Base-by-base conservation (phyloP, 495 filamentous ascomycete genomes). In the Halenospora varia region DNA sequence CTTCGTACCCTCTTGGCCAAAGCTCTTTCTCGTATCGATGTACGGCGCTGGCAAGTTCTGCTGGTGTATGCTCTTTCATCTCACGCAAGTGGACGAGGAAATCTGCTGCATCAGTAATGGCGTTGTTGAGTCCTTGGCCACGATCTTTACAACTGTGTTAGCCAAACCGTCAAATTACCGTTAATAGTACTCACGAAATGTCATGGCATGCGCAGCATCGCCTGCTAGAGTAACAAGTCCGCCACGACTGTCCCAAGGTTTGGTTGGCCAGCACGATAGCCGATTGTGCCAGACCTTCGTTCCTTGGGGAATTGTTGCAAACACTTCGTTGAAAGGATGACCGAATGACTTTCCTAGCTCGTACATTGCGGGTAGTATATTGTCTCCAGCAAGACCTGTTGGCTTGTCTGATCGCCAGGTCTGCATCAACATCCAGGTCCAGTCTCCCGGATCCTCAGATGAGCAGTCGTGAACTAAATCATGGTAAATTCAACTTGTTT, bases 131-230 rank as follows among this genome's bases (percentile, higher is more conserved):
- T 0, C 77, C 78, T 63, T 81, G 78, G 2, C 76, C 78, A 13
- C 78, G 72, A 49, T 80, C 56, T 59, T 45, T 17, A 25, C 11
- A n/a, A 41, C 42, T 17, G 42, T 46, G 19, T 46, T 20, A 17
- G 4, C 9, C 44, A 10, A 47, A 18, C 10, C 44, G 18, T 47
- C 35, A 8, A 9, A 15, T 40, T 40, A n/a, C n/a, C n/a, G n/a
- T n/a, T n/a, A n/a, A n/a, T n/a, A n/a, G 59, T 24, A 72, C 75
- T 26, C 71, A 80, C 77, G 73, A 46, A 70, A 75, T 1, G 81
- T 82, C 82, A 85, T 85, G 3, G 82, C 73, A 68, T 85, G 80
- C 1, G 80, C 79, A 3, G 81, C 74, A 67, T 85, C 82, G 0
- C 82, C 81, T 2, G 76, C 64, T 2, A 83, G 59, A 2, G 78